A percentile compares a stretch with the other conserved stretches of the same genome.
phyloP scores from a whole-genome alignment of 257 asterid species.

The Catharanthus roseus region DNA sequence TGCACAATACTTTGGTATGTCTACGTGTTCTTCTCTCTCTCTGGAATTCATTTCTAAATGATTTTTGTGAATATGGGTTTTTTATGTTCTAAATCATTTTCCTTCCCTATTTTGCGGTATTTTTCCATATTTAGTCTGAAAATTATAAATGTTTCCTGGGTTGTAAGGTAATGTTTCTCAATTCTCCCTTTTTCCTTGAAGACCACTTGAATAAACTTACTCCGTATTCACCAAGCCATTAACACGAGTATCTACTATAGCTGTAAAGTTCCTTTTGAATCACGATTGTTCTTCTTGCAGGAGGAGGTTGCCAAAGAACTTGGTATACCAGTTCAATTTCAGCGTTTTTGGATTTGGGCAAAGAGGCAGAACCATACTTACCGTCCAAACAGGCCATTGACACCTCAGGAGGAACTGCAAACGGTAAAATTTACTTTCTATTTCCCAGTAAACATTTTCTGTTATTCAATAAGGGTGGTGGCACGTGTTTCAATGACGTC shows the following conservation, averaged over 20 bases:
- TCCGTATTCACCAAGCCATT: not conserved
- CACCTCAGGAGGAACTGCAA: constrained; percentile 83
- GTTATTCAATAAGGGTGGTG: not conserved
- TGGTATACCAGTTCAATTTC: constrained; percentile 79
- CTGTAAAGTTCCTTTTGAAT: not conserved
- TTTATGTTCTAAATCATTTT: not conserved
- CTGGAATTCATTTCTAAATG: not conserved
- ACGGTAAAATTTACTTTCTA: constrained; percentile 37
- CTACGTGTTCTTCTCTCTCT: not conserved
- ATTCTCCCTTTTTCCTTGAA: not conserved
- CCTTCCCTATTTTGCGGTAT: not conserved
- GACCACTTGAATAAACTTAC: not conserved
- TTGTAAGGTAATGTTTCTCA: not conserved
- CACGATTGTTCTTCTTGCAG: constrained; percentile 37
- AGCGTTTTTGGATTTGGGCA: constrained; percentile 98
- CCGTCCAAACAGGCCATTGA: constrained; percentile 92
- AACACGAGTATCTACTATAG: not conserved
- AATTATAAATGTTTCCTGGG: not conserved
- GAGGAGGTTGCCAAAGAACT: constrained; percentile 89
- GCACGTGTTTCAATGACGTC: too few species aligned
- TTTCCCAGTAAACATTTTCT: not conserved
- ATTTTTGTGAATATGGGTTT: not conserved
- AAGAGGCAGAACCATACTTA: constrained; percentile 95
- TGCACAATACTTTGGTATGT: not conserved
- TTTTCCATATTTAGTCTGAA: not conserved